Percentiles rank a stretch among this genome's conserved stretches.
Conservation (phyloP, 169 alveolate species). For the Cystoisospora suis region DNA sequence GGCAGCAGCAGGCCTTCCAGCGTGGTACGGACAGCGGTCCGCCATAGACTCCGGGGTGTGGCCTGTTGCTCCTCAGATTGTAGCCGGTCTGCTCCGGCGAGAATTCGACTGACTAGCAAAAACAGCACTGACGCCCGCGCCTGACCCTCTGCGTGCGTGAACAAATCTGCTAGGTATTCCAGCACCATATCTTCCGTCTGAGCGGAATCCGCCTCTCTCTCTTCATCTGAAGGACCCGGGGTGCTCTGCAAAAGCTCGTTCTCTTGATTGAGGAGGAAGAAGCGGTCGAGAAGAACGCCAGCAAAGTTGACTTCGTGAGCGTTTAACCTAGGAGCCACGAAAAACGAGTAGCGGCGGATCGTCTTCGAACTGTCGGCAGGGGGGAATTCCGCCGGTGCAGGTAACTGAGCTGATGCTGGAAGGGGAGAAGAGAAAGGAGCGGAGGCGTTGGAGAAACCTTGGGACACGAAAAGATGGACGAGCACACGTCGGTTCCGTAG, state of each 20-base stretch:
- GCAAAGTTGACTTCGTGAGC: not conserved
- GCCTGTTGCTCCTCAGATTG: no score
- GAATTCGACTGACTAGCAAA: not conserved
- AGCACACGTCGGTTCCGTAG: not conserved
- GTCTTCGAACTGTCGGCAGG: not conserved
- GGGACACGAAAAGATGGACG: not conserved
- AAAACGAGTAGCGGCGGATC: not conserved
- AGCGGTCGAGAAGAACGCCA: not conserved
- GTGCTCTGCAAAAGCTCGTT: not conserved
- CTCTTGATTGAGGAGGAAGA: not conserved
- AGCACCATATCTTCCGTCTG: not conserved
- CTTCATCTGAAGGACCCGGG: no score
- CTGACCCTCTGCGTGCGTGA: conserved; percentile 1
- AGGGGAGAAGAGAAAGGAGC: not conserved
- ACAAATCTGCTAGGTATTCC: not conserved
- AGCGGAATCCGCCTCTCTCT: not conserved
- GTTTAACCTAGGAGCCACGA: conserved; percentile 4
- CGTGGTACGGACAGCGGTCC: no score
- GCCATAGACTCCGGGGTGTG: no score
- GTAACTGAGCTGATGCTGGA: no score
- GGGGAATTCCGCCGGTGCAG: not conserved
- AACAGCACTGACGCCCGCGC: conserved; percentile 1
- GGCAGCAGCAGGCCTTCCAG: no score
- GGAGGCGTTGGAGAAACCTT: not conserved
- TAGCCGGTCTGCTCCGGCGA: not conserved